Evolutionary conservation across 371 early-diverging fungal species (phyloP).

Genomic region (Capniomyces stellatus): DNA sequence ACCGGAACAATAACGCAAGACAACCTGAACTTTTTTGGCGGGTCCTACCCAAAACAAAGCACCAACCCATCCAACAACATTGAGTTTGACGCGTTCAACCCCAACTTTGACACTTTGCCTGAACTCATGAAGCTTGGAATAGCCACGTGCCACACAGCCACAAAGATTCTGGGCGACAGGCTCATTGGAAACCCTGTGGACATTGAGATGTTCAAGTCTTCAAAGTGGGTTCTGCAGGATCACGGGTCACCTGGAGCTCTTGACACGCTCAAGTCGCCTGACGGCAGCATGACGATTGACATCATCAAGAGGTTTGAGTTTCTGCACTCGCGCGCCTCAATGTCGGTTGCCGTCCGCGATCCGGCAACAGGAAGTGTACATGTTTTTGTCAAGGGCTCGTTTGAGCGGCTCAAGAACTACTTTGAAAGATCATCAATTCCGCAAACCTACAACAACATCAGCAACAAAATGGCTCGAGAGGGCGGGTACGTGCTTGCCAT

Average conservation of each 20-base stretch:
- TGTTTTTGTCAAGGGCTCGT: conserved; percentile 59
- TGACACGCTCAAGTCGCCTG: conserved; percentile 27
- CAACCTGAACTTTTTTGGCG: conserved; percentile 28
- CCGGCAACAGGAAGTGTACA: conserved; percentile 31
- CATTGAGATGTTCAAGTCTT: conserved; percentile 58
- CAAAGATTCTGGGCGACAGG: conserved; percentile 34
- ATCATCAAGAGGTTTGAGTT: conserved; percentile 67
- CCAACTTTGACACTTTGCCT: conserved; percentile 6
- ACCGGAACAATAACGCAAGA: conserved; percentile 39
- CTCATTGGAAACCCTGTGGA: conserved; percentile 76
- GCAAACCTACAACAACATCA: conserved; percentile 27
- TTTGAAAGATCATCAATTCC: conserved; percentile 27
- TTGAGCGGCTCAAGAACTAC: conserved; percentile 39
- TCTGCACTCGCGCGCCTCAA: conserved; percentile 62
- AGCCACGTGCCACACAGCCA: conserved; percentile 53
- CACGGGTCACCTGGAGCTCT: conserved; percentile 54
- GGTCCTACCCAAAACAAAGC: conserved; percentile 43
- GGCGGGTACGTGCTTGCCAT: conserved; percentile 63
- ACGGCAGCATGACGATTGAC: conserved; percentile 20
- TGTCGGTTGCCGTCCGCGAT: conserved; percentile 68
- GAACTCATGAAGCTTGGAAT: conserved; percentile 39
- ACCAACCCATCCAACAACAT: conserved; percentile 22
- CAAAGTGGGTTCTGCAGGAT: conserved; percentile 23
- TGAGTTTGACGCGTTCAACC: neutral
- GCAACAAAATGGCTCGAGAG: conserved; percentile 35